Base-by-base conservation (phyloP, 1,284 basidiomycete species). In the Trichosporon sp. region DNA sequence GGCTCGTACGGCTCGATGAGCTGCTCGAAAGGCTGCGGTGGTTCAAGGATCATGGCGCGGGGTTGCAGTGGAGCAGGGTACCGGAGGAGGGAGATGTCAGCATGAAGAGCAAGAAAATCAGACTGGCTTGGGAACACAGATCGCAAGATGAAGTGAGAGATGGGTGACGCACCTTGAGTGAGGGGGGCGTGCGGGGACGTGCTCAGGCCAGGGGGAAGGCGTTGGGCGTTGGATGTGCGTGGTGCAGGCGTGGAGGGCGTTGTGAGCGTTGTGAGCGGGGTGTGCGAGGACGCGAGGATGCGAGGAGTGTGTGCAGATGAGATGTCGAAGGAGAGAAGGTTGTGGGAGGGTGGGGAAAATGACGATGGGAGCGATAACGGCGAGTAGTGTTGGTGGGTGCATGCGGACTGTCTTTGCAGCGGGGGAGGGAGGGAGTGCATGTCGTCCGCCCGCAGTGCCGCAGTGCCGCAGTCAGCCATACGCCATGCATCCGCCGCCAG, bases 1-100 rank as follows among this genome's bases (percentile, higher is more conserved):
- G 59, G 59, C 59, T 63, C 59, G 59, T 35, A 63, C 11, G 59
- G 59, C n/a, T 63, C 59, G 32, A 63, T 14, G 31, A 37, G 59
- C 59, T 35, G 59, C 1, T 63, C 59, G 59, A 37, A 63, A 6
- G 59, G 59, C 59, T 63, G 59, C 16, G 59, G 16, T 5, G 59
- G 59, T 11, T 32, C 32, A n/a, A 63, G 59, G 32, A 63, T 63
- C 59, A 63, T 63, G 59, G 31, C 16, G 56, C 14, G 31, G 32
- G 8, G 19, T 21, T 26, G 67, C 14, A 32, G 26, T 26, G 26
- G 11, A 32, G 10, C 10, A 40, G 38, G 38, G 8, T 16, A 26
- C 26, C 26, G 26, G 66, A 21, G n/a, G 65, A 16, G 40, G 6
- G 32, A 37, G 35, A 63, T 63, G 59, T 63, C 59, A 63, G 59